phyloP scores from a whole-genome alignment of 2,329 filamentous ascomycete genomes.

The Cercospora zeina region DNA sequence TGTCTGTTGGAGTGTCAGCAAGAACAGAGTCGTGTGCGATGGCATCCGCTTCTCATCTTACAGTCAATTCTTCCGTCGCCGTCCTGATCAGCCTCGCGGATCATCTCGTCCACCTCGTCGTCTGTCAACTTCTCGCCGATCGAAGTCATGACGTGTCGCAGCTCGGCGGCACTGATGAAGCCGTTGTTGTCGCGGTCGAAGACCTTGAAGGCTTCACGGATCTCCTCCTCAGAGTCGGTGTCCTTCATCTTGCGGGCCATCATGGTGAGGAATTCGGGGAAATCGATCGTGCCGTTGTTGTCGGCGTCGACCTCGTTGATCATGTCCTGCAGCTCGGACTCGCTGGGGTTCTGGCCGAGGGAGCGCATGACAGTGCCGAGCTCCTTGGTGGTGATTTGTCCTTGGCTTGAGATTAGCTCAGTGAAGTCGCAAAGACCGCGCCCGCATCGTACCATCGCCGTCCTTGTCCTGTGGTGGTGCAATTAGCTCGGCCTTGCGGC shows the following conservation, averaged over 20 bases:
- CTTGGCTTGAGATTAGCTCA: slow-evolving; percentile 39
- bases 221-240: slow-evolving; percentile 64
- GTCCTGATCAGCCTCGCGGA: slow-evolving; percentile 64
- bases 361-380: slow-evolving; percentile 65
- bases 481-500: slow-evolving; percentile 28
- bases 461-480: slow-evolving; percentile 54
- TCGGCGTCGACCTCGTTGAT: slow-evolving; percentile 67
- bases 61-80: slow-evolving; percentile 66
- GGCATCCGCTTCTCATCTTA: slow-evolving; percentile 39
- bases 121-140: slow-evolving; percentile 66
- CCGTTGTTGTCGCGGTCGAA: slow-evolving; percentile 67
- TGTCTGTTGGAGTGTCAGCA: slow-evolving; percentile 44
- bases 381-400: slow-evolving; percentile 64
- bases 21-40: background rate
- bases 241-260: slow-evolving; percentile 65
- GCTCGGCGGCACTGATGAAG: slow-evolving; percentile 63
- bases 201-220: slow-evolving; percentile 65
- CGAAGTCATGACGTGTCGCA: slow-evolving; percentile 63
- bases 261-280: slow-evolving; percentile 66
- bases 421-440: slow-evolving; percentile 1
- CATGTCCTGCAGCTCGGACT: slow-evolving; percentile 65
- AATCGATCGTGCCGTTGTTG: slow-evolving; percentile 66
- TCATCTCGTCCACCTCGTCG: slow-evolving; percentile 66
- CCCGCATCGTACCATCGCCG: slow-evolving; percentile 51
- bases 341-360: slow-evolving; percentile 63